Evolutionary conservation across 2,329 filamentous ascomycete genomes (phyloP).

Genomic region (Graphiopsis chlorocephala): DNA sequence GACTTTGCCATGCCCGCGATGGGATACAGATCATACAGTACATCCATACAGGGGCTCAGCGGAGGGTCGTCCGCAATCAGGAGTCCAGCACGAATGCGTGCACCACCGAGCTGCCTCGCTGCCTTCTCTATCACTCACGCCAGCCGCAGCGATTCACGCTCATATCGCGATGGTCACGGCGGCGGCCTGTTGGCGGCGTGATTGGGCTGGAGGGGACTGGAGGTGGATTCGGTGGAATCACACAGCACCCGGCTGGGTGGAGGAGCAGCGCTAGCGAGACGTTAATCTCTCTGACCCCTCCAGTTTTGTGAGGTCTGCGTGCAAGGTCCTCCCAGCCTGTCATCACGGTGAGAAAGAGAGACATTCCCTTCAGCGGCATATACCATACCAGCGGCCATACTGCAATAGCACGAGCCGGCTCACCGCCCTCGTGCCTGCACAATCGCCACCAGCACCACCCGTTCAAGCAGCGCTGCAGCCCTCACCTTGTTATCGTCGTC

Average conservation of each 20-base stretch:
- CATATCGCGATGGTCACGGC: background rate
- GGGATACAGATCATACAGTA: background rate
- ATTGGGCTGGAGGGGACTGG: background rate
- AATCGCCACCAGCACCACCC: background rate
- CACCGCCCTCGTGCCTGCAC: conserved; percentile 1
- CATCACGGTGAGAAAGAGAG: conserved; percentile 3
- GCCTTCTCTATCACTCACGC: background rate
- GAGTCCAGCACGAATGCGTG: background rate
- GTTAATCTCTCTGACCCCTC: conserved; percentile 6
- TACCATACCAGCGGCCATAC: background rate
- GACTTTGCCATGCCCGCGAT: background rate
- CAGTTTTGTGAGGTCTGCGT: background rate
- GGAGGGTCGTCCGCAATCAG: background rate
- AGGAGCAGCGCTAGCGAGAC: background rate
- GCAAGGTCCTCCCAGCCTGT: conserved; percentile 7
- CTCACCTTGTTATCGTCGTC: background rate
- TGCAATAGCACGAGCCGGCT: background rate
- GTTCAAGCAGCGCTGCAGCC: background rate
- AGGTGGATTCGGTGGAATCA: background rate
- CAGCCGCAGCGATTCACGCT: background rate
- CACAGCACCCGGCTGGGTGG: background rate
- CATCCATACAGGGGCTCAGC: background rate
- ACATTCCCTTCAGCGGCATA: background rate
- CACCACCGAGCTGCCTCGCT: background rate
- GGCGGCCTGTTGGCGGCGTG: background rate